Base-by-base conservation (phyloP, 176 grass and related monocot species). In the Urochloa ruziziensis region DNA sequence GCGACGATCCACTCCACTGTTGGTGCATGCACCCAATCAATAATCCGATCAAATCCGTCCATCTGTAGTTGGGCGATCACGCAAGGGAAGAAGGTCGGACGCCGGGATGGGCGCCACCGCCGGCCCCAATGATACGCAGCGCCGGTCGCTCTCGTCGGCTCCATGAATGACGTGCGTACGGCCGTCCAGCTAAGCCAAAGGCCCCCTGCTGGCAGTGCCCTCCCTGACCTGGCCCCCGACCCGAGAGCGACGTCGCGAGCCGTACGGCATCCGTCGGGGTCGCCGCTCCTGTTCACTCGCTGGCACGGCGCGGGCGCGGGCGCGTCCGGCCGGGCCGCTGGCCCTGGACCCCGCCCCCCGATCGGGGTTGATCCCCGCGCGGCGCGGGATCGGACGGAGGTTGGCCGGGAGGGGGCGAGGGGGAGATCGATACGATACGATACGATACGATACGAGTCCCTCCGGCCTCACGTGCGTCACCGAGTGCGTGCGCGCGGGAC, bases 111-210 rank as follows among this genome's bases (percentile, higher is more conserved):
- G 63, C 60, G 39, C 70, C 24, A 62, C 5, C 54, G 49, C 21
- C 74, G 36, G 7, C 62, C 32, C 61, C 77, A 89, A 85, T 70
- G 88, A 81, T 85, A 19, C 1, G 81, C 47, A 84, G 75, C 82
- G 70, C 7, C 71, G 30, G 80, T 78, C 28, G 86, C 53, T 81
- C 16, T 76, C 67, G 25, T n/a, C n/a, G 64, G 25, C 53, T 32
- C 15, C 64, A 30, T 73, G 80, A 83, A 73, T 59, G 51, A 7
- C 37, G 73, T 10, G 60, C 34, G 60, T 63, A 73, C 81, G 58
- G 70, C 70, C 58, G 19, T 7, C 29, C 70, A 83, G 70, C 42
- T 57, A 18, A 35, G 28, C 27, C 19, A 14, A 13, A 30, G 27
- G 35, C 24, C 29, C 14, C 17, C 1, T n/a, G n/a, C n/a, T n/a